Conservation (phyloP, 2,329 filamentous ascomycete genomes). For the Trichoderma semiorbis region DNA sequence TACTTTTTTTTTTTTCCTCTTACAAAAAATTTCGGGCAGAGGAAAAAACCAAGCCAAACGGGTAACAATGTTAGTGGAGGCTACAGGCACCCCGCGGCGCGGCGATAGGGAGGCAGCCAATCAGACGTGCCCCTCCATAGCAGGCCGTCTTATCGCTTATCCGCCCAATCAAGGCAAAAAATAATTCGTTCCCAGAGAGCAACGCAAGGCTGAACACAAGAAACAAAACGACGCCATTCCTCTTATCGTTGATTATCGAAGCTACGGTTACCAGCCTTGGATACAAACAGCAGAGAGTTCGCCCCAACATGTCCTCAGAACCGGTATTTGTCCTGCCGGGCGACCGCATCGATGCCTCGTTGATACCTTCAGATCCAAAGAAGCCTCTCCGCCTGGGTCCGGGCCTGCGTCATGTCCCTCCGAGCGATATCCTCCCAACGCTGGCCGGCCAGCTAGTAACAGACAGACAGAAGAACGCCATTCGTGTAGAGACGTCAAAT, state of each 20-base stretch:
- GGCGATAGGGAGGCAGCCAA: not conserved
- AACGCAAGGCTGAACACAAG: constrained; percentile 8
- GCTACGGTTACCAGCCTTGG: not conserved
- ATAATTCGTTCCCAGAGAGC: not conserved
- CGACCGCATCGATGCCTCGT: constrained; percentile 63
- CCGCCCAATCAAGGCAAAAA: constrained; percentile 5
- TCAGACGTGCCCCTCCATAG: not conserved
- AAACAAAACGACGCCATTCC: not conserved
- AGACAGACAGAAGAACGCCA: constrained; percentile 69
- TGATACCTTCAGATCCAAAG: constrained; percentile 66
- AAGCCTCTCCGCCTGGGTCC: constrained; percentile 76
- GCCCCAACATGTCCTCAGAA: constrained; percentile 50
- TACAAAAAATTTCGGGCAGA: constrained; percentile 15
- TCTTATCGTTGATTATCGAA: not conserved
- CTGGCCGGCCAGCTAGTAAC: constrained; percentile 64
- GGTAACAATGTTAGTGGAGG: not conserved
- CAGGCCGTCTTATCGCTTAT: not conserved
- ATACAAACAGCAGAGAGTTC: not conserved
- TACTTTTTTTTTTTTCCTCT: constrained; percentile 7
- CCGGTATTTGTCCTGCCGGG: constrained; percentile 75
- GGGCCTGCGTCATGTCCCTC: constrained; percentile 76
- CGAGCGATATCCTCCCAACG: constrained; percentile 67
- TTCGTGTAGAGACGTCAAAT: constrained; percentile 70
- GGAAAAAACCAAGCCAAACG: not conserved
- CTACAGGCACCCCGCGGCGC: not conserved